phyloP scores from a whole-genome alignment of 2,329 filamentous ascomycete genomes.

The Cercospora zeina region DNA sequence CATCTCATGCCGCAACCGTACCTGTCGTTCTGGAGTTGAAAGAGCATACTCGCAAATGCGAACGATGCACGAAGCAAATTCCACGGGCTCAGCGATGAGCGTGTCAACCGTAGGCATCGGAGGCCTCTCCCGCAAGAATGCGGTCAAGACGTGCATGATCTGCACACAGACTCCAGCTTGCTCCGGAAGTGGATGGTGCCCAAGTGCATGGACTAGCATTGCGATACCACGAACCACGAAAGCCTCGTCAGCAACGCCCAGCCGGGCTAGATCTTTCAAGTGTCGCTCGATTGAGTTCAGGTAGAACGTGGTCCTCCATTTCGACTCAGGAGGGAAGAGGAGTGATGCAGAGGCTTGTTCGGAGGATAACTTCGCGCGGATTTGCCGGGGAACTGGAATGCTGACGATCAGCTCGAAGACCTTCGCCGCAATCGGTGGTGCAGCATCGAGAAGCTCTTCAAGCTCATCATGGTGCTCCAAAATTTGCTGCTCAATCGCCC shows the following conservation, averaged over 20 bases:
- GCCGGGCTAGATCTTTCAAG: slow-evolving; percentile 45
- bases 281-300: slow-evolving; percentile 66
- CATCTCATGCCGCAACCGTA: slow-evolving; percentile 6
- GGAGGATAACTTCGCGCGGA: slow-evolving; percentile 58
- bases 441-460: slow-evolving; percentile 69
- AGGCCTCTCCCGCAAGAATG: slow-evolving; percentile 34
- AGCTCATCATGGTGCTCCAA: slow-evolving; percentile 79
- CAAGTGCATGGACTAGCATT: slow-evolving; percentile 32
- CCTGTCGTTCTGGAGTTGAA: neutral
- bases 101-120: slow-evolving; percentile 24
- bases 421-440: slow-evolving; percentile 58
- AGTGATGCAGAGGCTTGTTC: slow-evolving; percentile 56
- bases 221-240: slow-evolving; percentile 36
- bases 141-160: slow-evolving; percentile 27
- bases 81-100: slow-evolving; percentile 30
- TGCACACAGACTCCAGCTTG: slow-evolving; percentile 20
- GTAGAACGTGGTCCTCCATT: slow-evolving; percentile 68
- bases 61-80: slow-evolving; percentile 29
- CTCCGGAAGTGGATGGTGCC: slow-evolving; percentile 25
- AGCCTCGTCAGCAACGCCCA: slow-evolving; percentile 34
- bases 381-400: slow-evolving; percentile 35
- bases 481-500: slow-evolving; percentile 72
- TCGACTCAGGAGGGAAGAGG: slow-evolving; percentile 67
- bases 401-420: slow-evolving; percentile 66
- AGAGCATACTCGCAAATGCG: slow-evolving; percentile 26